phyloP scores from a whole-genome alignment of 495 filamentous ascomycete species.

The Jackrogersella multiformis region DNA sequence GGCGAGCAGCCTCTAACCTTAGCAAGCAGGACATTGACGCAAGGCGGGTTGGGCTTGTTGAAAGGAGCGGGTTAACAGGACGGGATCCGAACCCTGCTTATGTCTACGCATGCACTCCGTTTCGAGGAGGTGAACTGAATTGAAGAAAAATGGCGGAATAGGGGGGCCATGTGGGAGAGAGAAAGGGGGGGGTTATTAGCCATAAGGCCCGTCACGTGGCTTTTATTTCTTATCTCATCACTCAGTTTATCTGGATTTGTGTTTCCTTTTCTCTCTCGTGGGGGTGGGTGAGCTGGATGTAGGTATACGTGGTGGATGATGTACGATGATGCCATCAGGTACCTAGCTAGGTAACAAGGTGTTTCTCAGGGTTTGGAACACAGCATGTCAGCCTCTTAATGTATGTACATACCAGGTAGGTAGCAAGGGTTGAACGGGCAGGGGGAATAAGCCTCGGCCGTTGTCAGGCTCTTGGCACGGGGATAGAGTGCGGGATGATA shows the following conservation, averaged over 20 bases:
- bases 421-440: slow-evolving; percentile 1
- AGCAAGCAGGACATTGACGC: slow-evolving; percentile 19
- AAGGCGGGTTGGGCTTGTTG: not conserved
- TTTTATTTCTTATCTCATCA: slow-evolving; percentile 36
- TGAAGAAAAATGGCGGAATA: not conserved
- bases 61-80: not conserved
- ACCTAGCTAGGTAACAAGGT: slow-evolving; percentile 25
- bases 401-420: not conserved
- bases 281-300: slow-evolving; percentile 1
- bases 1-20: slow-evolving; percentile 12
- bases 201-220: slow-evolving; percentile 30
- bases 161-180: not conserved
- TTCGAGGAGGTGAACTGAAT: not conserved
- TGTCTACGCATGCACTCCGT: not conserved
- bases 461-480: slow-evolving; percentile 32
- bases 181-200: slow-evolving; percentile 7
- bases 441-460: not conserved
- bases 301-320: not conserved
- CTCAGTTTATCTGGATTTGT: slow-evolving; percentile 3
- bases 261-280: slow-evolving; percentile 9
- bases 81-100: slow-evolving; percentile 13
- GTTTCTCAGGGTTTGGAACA: slow-evolving; percentile 23
- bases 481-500: slow-evolving; percentile 33
- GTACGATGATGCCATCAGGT: slow-evolving; percentile 36
- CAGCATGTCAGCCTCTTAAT: slow-evolving; percentile 18